Evolutionary conservation across 192 early-diverging fungal genomes (phyloP).

Genomic region (Endogone sp.): DNA sequence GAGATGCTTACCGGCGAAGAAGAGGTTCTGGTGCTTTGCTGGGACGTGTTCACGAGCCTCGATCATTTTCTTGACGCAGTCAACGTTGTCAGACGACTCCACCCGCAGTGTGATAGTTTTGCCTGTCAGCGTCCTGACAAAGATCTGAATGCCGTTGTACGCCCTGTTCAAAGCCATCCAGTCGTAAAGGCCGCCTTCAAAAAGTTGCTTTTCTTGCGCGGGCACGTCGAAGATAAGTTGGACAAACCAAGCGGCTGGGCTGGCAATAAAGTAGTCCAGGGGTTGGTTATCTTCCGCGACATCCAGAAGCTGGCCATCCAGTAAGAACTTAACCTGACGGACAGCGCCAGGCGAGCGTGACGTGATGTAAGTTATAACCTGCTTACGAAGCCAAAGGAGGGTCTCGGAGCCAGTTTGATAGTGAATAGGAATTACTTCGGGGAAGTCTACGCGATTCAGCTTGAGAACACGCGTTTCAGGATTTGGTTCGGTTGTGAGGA

Average conservation of each 20-base stretch:
- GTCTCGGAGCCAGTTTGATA: background rate
- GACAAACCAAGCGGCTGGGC: background rate
- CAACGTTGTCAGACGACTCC: constrained; percentile 61
- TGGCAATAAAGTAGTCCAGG: background rate
- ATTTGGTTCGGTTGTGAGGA: too few species aligned
- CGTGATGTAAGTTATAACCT: background rate
- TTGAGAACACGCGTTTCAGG: too few species aligned
- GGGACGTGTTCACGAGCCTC: constrained; percentile 72
- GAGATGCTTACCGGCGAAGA: constrained; percentile 50
- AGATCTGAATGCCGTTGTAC: constrained; percentile 36
- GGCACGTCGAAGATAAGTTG: background rate
- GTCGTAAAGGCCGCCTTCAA: too few species aligned
- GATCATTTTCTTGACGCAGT: constrained; percentile 71
- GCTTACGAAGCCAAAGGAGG: background rate
- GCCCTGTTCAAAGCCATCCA: too few species aligned
- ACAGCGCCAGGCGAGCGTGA: too few species aligned
- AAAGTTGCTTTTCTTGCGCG: too few species aligned
- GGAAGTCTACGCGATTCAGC: background rate
- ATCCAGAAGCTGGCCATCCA: background rate
- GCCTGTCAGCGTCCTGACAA: constrained; percentile 70
- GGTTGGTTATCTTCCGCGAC: background rate
- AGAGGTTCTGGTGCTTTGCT: constrained; percentile 62
- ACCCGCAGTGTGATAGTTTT: constrained; percentile 89
- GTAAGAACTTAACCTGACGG: background rate
- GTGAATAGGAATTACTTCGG: background rate